Evolutionary conservation across 2,329 filamentous ascomycete species (phyloP).

Genomic region (Gliomastix tumulicola): DNA sequence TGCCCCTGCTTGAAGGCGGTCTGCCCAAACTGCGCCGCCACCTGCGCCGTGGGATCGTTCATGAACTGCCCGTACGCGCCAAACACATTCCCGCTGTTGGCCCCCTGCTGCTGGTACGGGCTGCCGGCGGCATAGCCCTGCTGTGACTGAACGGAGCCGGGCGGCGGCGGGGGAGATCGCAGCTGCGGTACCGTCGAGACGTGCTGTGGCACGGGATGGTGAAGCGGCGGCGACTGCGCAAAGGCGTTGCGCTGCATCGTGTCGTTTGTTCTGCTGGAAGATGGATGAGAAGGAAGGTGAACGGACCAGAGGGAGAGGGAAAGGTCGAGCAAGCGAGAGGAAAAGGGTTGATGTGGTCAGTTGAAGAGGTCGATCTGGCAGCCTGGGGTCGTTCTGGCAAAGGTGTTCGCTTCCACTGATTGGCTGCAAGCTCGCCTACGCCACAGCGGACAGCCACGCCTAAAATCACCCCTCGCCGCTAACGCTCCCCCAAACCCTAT

Average conservation of each 20-base stretch:
- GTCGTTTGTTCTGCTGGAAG: conserved; percentile 2
- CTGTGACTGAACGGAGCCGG: conserved; percentile 60
- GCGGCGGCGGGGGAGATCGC: conserved; percentile 83
- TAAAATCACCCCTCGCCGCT: no score
- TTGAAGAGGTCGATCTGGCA: no score
- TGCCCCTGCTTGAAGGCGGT: conserved; percentile 86
- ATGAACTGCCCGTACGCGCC: conserved; percentile 87
- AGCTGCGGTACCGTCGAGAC: conserved; percentile 97
- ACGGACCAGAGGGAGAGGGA: no score
- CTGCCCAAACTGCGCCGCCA: conserved; percentile 91
- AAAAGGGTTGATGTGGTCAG: background rate
- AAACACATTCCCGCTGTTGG: conserved; percentile 45
- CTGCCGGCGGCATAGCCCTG: conserved; percentile 57
- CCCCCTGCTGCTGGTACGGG: conserved; percentile 59
- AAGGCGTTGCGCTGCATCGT: conserved; percentile 84
- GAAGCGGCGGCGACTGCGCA: conserved; percentile 84
- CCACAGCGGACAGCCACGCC: no score
- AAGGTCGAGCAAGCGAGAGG: conserved; percentile 8
- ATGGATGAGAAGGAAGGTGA: no score
- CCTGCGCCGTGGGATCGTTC: conserved; percentile 89
- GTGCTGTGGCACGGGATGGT: conserved; percentile 96
- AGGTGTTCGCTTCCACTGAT: no score
- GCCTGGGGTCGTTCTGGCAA: no score
- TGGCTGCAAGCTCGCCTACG: no score
- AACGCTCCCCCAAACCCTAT: no score